Percentiles rank a stretch among this genome's conserved stretches.
Conservation (phyloP, 2,329 filamentous ascomycete species). For the Coniochaeta sp. region DNA sequence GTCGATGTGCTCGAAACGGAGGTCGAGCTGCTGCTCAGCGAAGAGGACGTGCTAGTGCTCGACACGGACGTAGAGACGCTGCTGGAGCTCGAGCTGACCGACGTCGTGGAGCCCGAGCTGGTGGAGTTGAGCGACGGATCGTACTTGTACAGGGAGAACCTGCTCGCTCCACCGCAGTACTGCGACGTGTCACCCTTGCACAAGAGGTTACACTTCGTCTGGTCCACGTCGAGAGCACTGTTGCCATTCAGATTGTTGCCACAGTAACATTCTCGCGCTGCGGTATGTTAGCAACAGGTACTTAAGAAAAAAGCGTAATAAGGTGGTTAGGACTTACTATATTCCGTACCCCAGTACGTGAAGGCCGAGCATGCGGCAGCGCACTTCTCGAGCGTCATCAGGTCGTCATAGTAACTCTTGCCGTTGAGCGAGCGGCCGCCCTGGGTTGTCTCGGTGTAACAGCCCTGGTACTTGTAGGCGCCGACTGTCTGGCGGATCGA, state of each 20-base stretch:
- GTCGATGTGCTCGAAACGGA: background rate
- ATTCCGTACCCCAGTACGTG: constrained; percentile 1
- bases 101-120: constrained; percentile 2
- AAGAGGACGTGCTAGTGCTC: background rate
- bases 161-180: background rate
- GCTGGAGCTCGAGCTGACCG: background rate
- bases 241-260: constrained; percentile 3
- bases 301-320: no score
- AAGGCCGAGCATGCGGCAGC: background rate
- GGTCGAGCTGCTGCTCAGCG: background rate
- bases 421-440: constrained; percentile 18
- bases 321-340: no score
- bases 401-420: constrained; percentile 1
- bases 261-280: background rate
- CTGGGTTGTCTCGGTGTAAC: constrained; percentile 46
- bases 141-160: constrained; percentile 5
- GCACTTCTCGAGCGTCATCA: constrained; percentile 1
- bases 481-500: constrained; percentile 29
- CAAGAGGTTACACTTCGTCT: constrained; percentile 3
- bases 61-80: background rate
- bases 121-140: constrained; percentile 2
- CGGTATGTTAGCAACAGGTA: no score
- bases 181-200: background rate
- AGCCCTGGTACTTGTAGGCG: constrained; percentile 32
- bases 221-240: constrained; percentile 3